Evolutionary conservation across 345 rosid species (phyloP).

Genomic region (Gossypium longicalyx): DNA sequence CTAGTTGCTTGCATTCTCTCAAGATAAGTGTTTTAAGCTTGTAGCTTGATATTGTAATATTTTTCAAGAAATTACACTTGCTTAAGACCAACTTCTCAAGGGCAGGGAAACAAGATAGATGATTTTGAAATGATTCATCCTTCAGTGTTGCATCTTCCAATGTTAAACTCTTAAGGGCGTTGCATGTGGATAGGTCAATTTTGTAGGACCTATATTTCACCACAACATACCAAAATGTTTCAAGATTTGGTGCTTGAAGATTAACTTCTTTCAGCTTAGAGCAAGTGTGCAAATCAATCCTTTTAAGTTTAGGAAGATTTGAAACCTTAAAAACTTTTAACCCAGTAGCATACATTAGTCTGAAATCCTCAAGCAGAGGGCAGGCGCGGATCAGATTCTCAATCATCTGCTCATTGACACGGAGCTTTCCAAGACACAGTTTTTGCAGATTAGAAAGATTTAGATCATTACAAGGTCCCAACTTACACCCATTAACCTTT

Average conservation of each 20-base stretch:
- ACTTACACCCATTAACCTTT: constrained; percentile 27
- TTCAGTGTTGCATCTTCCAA: constrained; percentile 22
- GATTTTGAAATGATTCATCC: constrained; percentile 20
- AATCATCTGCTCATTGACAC: constrained; percentile 12
- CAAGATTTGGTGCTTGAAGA: constrained; percentile 26
- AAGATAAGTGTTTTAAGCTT: constrained; percentile 22
- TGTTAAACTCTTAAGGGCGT: constrained; percentile 26
- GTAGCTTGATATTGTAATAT: constrained; percentile 17
- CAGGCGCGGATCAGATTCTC: constrained; percentile 18
- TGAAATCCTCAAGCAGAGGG: constrained; percentile 33
- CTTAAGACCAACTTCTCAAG: constrained; percentile 31
- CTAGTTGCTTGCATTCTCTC: constrained; percentile 23
- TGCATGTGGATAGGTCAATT: constrained; percentile 20
- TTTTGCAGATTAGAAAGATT: constrained; percentile 22
- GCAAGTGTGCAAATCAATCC: constrained; percentile 34
- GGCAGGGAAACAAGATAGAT: constrained; percentile 23
- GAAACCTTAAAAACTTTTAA: constrained; percentile 14
- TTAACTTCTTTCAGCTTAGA: constrained; percentile 17
- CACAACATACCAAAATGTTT: constrained; percentile 29
- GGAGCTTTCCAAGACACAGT: constrained; percentile 24
- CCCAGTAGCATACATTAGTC: constrained; percentile 27
- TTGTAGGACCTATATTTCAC: constrained; percentile 3
- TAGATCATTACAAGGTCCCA: constrained; percentile 17
- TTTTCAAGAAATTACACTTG: constrained; percentile 22
- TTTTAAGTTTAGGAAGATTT: constrained; percentile 17